Percentiles rank a stretch among this genome's conserved stretches.
These are phyloP conservation scores for Periconia sp. DNA, from an alignment of 2,329 filamentous ascomycete genomes.

Conservation along the genomic window DNA sequence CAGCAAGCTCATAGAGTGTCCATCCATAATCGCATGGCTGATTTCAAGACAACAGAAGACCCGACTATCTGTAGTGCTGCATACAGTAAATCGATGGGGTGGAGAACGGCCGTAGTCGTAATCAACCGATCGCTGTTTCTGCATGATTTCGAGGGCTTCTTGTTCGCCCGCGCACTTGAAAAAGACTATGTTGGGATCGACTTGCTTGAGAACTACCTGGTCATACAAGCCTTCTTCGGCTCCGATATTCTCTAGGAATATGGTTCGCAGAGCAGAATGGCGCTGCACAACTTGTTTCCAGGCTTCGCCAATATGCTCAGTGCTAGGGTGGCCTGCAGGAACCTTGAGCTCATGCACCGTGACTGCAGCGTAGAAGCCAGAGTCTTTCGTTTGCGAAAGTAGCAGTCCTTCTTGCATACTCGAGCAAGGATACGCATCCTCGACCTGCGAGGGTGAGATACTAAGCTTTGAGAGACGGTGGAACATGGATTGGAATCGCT, in stretches of 20 bases:
- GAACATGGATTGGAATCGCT: slow-evolving; percentile 47
- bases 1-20: slow-evolving; percentile 40
- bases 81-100: slow-evolving; percentile 42
- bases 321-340: slow-evolving; percentile 14
- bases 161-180: slow-evolving; percentile 25
- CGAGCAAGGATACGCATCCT: slow-evolving; percentile 47
- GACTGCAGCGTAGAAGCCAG: slow-evolving; percentile 40
- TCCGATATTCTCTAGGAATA: slow-evolving; percentile 40
- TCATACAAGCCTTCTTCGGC: slow-evolving; percentile 38
- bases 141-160: slow-evolving; percentile 27
- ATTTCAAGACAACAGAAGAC: slow-evolving; percentile 41
- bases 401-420: slow-evolving; percentile 42
- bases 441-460: slow-evolving; percentile 44
- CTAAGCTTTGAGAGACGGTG: slow-evolving; percentile 48
- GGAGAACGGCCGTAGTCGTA: slow-evolving; percentile 32
- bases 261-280: slow-evolving; percentile 37
- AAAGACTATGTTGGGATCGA: slow-evolving; percentile 31
- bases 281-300: slow-evolving; percentile 37
- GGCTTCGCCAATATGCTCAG: slow-evolving; percentile 25
- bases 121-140: slow-evolving; percentile 26
- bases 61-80: slow-evolving; percentile 24
- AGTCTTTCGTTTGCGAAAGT: slow-evolving; percentile 37
- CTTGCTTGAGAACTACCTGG: slow-evolving; percentile 37
- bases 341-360: slow-evolving; percentile 35
- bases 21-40: slow-evolving; percentile 44